Evolutionary conservation across 176 grass and related monocot species (phyloP).

Genomic region (Eleusine indica): DNA sequence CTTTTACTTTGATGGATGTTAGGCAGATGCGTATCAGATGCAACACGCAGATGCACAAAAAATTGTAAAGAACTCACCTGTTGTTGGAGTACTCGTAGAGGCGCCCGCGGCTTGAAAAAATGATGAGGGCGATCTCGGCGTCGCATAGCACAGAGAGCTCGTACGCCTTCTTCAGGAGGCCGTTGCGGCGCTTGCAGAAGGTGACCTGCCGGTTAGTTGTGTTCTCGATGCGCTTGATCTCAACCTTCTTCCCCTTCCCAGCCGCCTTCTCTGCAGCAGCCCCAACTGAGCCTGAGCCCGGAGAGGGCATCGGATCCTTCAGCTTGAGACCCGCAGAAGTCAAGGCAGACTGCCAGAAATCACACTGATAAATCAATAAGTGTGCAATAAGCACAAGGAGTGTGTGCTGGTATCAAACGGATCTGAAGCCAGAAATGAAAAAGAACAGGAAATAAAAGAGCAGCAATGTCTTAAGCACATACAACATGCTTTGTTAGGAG

Average conservation of each 20-base stretch:
- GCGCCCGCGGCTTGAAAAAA: slow-evolving; percentile 75
- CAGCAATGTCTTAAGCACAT: slow-evolving; percentile 1
- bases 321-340: slow-evolving; percentile 13
- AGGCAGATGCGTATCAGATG: neutral
- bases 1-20: neutral
- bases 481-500: neutral
- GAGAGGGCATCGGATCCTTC: slow-evolving; percentile 26
- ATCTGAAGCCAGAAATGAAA: slow-evolving; percentile 17
- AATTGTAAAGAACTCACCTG: slow-evolving; percentile 34
- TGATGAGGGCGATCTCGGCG: slow-evolving; percentile 69
- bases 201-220: slow-evolving; percentile 78
- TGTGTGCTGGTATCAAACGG: neutral
- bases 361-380: slow-evolving; percentile 16
- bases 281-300: neutral
- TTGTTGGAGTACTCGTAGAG: slow-evolving; percentile 85
- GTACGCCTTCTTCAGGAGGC: slow-evolving; percentile 82
- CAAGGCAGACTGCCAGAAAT: slow-evolving; percentile 10
- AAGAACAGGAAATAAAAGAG: neutral
- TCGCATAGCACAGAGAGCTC: slow-evolving; percentile 75
- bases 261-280: slow-evolving; percentile 36
- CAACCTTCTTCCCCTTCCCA: slow-evolving; percentile 57
- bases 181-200: slow-evolving; percentile 87
- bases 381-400: neutral
- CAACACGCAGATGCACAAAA: neutral
- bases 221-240: slow-evolving; percentile 87